Evolutionary conservation across 805 yeast species (phyloP), one percentile per base, ranked within the genome.

Genomic region (Teunomyces cretensis): DNA sequence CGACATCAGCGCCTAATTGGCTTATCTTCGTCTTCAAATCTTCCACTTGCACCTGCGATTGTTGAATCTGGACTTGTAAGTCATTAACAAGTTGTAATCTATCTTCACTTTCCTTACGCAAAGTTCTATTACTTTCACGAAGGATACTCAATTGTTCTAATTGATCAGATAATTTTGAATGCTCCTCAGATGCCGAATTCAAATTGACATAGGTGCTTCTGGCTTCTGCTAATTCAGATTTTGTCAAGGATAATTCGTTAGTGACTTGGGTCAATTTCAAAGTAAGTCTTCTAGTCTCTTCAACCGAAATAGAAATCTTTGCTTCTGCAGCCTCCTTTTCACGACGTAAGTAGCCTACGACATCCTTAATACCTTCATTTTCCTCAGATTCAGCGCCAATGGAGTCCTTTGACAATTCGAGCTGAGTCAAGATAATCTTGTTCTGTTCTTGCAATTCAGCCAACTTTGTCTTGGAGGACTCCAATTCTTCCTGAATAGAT

Each of bases 301-400:
- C 79, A 9, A 65, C 59, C 16, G 61, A 50, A 8, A 53, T 48
- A 1, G 49, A 15, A 3, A 56, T 67, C 53, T 83, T 86, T 7
- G 81, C 75, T 39, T 81, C 84, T 1, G 83, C 72, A 4, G 83
- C 70, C 50, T 89, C 96, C 55, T 84, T 86, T 52, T 88, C 95
- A 49, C 84, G 80, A 38, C 91, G 83, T 46, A 89, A 67, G 54
- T 77, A 83, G 1, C 74, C 59, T 30, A 89, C 66, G 22, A 88
- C 74, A 50, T 83, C 83, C 41, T 62, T 62, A 7, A 51, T 32
- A 6, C 41, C 44, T 16, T 30, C 32, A n/a, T 14, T 38, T 19
- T 54, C 37, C 11, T 31, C 26, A 39, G 55, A 54, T 28, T 54
- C 39, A 19, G 30, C 15, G 4, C 2, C 13, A 30, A 11, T 7